Base-by-base conservation (phyloP, 345 rosid genomes). In the Euphorbia lathyris region DNA sequence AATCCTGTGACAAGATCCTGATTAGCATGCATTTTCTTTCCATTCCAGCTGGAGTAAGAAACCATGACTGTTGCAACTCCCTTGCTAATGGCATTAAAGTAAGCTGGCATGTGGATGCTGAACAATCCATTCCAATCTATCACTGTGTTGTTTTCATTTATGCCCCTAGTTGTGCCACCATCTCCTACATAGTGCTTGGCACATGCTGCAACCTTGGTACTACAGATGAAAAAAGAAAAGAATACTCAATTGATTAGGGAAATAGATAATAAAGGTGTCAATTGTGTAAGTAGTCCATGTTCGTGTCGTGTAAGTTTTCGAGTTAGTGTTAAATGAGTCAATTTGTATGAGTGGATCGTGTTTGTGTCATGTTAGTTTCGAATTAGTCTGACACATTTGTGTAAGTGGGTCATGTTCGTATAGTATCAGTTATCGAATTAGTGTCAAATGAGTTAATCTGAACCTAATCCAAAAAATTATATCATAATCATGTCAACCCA, bases 21-120 rank as follows among this genome's bases (percentile, higher is more conserved):
- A 29, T 80, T 75, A 26, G 77, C 77, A 56, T 83, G 86, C 83
- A 83, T 83, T 78, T 78, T 83, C 65, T 72, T 72, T 52, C 83
- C 83, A 65, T 80, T 83, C 58, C 72, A 58, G 56, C 86, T 83
- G 2, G 86, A 80, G 59, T 77, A 83, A 36, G 86, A 83, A 1
- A 79, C 78, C 86, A 83, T 83, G 40, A 83, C 63, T 3, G 82
- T 80, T 48, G 82, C 68, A 63, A 82, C 74, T 56, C 77, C 71
- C 55, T 60, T 67, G 70, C 58, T 23, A 29, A 77, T 60, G 4
- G 83, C 55, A 68, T 71, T 40, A 17, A 50, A 62, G 66, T 80
- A 80, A 42, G 81, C 78, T 26, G 78, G 79, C 83, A 80, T 80
- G 66, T 80, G 83, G 50, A 74, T 71, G 7, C 63, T 48, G 12